phyloP scores from a whole-genome alignment of 73 alveolate genomes.

The Tetrahymena borealis region DNA sequence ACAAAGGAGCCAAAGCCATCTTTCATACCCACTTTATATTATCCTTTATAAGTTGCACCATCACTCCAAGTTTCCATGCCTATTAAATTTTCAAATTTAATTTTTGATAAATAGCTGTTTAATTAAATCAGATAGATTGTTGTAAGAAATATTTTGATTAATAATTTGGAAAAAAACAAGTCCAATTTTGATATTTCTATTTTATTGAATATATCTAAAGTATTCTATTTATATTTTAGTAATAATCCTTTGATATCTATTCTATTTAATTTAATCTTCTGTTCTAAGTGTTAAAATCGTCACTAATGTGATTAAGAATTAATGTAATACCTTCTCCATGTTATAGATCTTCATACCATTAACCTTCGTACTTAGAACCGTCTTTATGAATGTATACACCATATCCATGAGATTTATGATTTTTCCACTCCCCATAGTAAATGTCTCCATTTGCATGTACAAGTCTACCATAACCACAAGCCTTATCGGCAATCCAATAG shows the following conservation, averaged over 20 bases:
- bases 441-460: slow-evolving; percentile 63
- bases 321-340: slow-evolving; percentile 52
- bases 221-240: too few species aligned
- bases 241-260: too few species aligned
- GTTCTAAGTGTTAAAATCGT: too few species aligned
- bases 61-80: slow-evolving; percentile 71
- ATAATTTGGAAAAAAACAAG: too few species aligned
- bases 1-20: slow-evolving; percentile 60
- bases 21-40: slow-evolving; percentile 57
- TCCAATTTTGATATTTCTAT: too few species aligned
- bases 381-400: slow-evolving; percentile 52
- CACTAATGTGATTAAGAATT: slow-evolving; percentile 22
- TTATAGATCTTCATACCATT: slow-evolving; percentile 59
- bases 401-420: slow-evolving; percentile 48
- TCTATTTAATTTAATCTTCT: too few species aligned
- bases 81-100: slow-evolving; percentile 13
- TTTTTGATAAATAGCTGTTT: neutral
- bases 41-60: slow-evolving; percentile 60
- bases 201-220: too few species aligned
- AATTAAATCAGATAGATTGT: too few species aligned
- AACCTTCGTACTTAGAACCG: slow-evolving; percentile 63
- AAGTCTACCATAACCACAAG: slow-evolving; percentile 64
- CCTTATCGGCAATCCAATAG: slow-evolving; percentile 54
- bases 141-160: too few species aligned
- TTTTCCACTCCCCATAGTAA: slow-evolving; percentile 58